Conservation (phyloP, 1,284 basidiomycete species). For the Leccinum proliferum region DNA sequence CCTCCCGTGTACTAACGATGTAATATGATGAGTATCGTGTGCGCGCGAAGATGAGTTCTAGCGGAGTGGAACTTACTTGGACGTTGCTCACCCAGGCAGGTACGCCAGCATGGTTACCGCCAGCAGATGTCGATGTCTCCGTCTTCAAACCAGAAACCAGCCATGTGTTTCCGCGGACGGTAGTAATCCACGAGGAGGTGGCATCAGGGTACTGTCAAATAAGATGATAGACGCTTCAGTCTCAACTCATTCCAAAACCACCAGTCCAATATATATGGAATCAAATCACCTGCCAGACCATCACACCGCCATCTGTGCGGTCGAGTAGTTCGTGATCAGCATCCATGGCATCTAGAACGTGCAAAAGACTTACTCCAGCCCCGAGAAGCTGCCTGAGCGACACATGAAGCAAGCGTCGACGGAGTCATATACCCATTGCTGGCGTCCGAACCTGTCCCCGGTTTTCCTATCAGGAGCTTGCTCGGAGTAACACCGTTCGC, state of each 20-base stretch:
- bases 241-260: slow-evolving; percentile 27
- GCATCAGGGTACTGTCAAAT: slow-evolving; percentile 25
- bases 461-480: slow-evolving; percentile 62
- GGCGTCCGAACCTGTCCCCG: slow-evolving; percentile 46
- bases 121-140: slow-evolving; percentile 2
- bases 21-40: slow-evolving; percentile 1
- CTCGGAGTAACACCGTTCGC: slow-evolving; percentile 45
- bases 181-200: slow-evolving; percentile 20
- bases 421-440: slow-evolving; percentile 54
- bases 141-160: slow-evolving; percentile 13
- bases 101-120: slow-evolving; percentile 11
- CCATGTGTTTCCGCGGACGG: slow-evolving; percentile 24
- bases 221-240: slow-evolving; percentile 21
- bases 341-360: neutral
- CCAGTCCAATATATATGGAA: neutral
- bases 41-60: neutral
- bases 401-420: slow-evolving; percentile 47
- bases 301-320: slow-evolving; percentile 44
- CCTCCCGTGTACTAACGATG: slow-evolving; percentile 16
- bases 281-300: slow-evolving; percentile 35
- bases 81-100: slow-evolving; percentile 10
- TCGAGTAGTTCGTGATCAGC: slow-evolving; percentile 4
- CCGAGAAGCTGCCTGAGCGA: slow-evolving; percentile 45
- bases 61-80: slow-evolving; percentile 11
- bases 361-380: slow-evolving; percentile 48